Base-by-base conservation (phyloP, 2,329 filamentous ascomycete genomes). In the Beauveria bassiana region DNA sequence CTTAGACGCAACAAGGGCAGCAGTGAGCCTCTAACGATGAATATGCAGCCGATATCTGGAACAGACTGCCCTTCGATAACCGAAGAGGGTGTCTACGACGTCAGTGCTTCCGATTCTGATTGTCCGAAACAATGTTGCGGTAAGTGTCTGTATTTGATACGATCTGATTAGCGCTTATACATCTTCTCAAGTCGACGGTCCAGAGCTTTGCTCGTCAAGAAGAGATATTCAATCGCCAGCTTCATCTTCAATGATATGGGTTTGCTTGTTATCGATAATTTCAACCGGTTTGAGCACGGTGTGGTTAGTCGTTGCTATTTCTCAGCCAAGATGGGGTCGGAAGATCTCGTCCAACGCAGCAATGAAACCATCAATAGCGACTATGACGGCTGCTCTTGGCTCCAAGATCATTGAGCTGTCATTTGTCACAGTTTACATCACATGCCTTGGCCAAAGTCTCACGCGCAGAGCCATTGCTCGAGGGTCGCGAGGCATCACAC, bases 351-450 rank as follows among this genome's bases (percentile, higher is more conserved):
- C 77, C 1, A 78, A 79, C 14, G 79, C 77, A 5, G 74, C 80
- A 14, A 67, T 93, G 18, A 76, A 77, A 0, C 85, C 86, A 0
- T 81, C 85, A 0, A 87, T 84, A 1, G 89, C 90, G 0, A 86
- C 84, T 1, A 73, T 90, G 1, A 68, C 93, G 1, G 86, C 84
- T n/a, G 82, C 88, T 0, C 73, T 91, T 2, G 75, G 91, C 42
- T 88, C 90, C 8, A 93, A 93, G 72, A 83, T 87, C 0, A 90
- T 93, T 53, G 90, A 93, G 72, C 70, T 93, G 65, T 86, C 87
- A 0, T 93, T 92, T 68, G 88, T 91, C 3, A 91, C 89, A 0
- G 86, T 90, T 0, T 89, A 91, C 63, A 87, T 93, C 1, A 82
- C 87, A 0, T 89, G 89, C 60, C 70, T 93, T 0, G 90, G 90